Evolutionary conservation across 305 asterid genomes (phyloP).

Genomic region (Caryopteris hybrid): DNA sequence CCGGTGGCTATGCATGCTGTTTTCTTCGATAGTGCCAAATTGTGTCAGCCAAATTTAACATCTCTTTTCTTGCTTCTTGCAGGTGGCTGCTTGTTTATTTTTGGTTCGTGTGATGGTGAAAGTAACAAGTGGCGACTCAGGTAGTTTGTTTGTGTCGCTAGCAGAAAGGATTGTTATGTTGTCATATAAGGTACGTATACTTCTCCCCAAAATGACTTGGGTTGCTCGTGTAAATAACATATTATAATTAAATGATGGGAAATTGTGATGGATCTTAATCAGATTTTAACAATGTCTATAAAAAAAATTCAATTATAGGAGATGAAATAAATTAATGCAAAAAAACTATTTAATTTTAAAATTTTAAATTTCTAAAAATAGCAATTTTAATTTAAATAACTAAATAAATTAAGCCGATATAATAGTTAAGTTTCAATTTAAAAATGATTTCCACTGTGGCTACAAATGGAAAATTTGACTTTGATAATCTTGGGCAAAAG

Average conservation of each 20-base stretch:
- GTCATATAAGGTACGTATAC: conserved; percentile 64
- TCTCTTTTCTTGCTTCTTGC: conserved; percentile 28
- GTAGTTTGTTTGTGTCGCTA: conserved; percentile 74
- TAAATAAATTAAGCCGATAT: no score
- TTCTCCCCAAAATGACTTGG: background rate
- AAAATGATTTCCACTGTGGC: no score
- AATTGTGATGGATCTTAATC: no score
- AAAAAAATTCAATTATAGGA: no score
- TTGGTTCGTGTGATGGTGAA: conserved; percentile 64
- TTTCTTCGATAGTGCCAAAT: background rate
- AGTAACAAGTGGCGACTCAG: conserved; percentile 55
- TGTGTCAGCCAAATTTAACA: background rate
- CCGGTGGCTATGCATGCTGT: conserved; percentile 46
- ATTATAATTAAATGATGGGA: background rate
- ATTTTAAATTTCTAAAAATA: no score
- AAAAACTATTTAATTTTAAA: no score
- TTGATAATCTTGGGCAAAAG: no score
- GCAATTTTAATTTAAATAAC: no score
- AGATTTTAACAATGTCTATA: no score
- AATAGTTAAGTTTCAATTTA: no score
- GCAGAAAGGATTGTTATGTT: conserved; percentile 46
- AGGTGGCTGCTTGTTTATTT: conserved; percentile 75
- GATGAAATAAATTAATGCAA: no score
- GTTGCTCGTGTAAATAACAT: conserved; percentile 4
- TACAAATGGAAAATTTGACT: no score